A percentile compares a stretch with the other conserved stretches of the same genome.
These are phyloP conservation scores for Domatiomyces catenatus DNA, from an alignment of 2,329 filamentous ascomycete genomes.

Conservation along the genomic window DNA sequence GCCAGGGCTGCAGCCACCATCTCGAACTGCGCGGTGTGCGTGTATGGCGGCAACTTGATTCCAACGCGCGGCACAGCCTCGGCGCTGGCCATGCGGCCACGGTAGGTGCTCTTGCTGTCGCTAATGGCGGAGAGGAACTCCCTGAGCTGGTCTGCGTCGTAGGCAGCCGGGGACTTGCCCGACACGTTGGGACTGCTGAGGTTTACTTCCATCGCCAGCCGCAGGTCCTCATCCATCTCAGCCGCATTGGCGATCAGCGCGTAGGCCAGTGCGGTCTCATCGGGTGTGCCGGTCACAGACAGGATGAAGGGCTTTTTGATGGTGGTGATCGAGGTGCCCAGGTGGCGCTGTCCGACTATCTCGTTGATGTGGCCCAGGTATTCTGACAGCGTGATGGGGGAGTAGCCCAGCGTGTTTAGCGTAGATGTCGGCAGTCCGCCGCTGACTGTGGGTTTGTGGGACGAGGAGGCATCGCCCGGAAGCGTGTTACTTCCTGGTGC, in stretches of 20 bases:
- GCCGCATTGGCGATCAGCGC: conserved; percentile 27
- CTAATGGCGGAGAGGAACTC: conserved; percentile 41
- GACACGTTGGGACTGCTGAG: conserved; percentile 65
- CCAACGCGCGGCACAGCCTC: conserved; percentile 39
- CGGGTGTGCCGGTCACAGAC: conserved; percentile 51
- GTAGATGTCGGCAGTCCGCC: conserved; percentile 7
- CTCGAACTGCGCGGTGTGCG: conserved; percentile 50
- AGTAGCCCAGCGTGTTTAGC: conserved; percentile 62
- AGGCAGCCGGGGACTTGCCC: conserved; percentile 54
- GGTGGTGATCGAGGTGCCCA: conserved; percentile 26
- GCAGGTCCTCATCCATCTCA: conserved; percentile 29
- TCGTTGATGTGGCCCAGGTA: conserved; percentile 44
- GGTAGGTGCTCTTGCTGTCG: conserved; percentile 17
- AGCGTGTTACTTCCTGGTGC: conserved; percentile 12
- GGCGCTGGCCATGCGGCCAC: conserved; percentile 13
- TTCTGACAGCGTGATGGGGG: conserved; percentile 42
- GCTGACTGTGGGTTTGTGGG: conserved; percentile 9
- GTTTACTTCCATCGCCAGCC: conserved; percentile 59
- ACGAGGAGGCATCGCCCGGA: conserved; percentile 1
- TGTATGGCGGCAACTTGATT: conserved; percentile 65
- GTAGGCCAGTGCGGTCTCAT: conserved; percentile 45
- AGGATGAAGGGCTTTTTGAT: conserved; percentile 40
- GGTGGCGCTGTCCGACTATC: conserved; percentile 26
- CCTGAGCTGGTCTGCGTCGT: conserved; percentile 37
- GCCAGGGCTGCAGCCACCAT: conserved; percentile 39